Conservation (phyloP, 1,284 basidiomycete genomes). For the Chalciporus sp. region DNA sequence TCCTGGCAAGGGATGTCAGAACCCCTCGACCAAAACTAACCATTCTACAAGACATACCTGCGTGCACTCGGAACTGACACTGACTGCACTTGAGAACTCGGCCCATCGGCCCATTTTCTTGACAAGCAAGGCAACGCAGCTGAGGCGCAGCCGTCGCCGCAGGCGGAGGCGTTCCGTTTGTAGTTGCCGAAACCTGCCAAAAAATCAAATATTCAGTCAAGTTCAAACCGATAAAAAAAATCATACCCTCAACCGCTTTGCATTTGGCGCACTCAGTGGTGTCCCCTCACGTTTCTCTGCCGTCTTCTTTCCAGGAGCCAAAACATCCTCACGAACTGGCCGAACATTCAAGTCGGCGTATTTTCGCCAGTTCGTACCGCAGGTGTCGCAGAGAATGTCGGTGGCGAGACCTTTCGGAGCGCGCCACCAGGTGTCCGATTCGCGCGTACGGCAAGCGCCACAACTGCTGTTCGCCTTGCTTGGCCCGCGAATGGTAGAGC, state of each 20-base stretch:
- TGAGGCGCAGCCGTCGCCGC: slow-evolving; percentile 53
- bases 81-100: slow-evolving; percentile 80
- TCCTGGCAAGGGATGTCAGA: slow-evolving; percentile 38
- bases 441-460: slow-evolving; percentile 77
- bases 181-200: slow-evolving; percentile 50
- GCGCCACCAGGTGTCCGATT: slow-evolving; percentile 83
- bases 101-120: slow-evolving; percentile 69
- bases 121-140: slow-evolving; percentile 76
- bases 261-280: slow-evolving; percentile 58
- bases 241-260: slow-evolving; percentile 70
- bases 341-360: slow-evolving; percentile 84
- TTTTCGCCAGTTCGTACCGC: slow-evolving; percentile 84
- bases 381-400: slow-evolving; percentile 76
- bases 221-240: slow-evolving; percentile 2
- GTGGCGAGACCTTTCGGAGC: slow-evolving; percentile 77
- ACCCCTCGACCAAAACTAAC: background rate
- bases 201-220: background rate
- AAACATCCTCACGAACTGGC: slow-evolving; percentile 65
- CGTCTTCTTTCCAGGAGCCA: slow-evolving; percentile 47
- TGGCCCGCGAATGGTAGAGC: slow-evolving; percentile 64
- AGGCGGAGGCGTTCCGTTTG: slow-evolving; percentile 59
- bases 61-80: slow-evolving; percentile 77
- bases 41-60: slow-evolving; percentile 46
- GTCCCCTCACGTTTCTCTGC: slow-evolving; percentile 80
- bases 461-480: slow-evolving; percentile 63